A percentile compares a stretch with the other conserved stretches of the same genome.
Evolutionary conservation across 1,139 yeast species (phyloP).

Genomic region (Lodderomyces oxycetoniae): DNA sequence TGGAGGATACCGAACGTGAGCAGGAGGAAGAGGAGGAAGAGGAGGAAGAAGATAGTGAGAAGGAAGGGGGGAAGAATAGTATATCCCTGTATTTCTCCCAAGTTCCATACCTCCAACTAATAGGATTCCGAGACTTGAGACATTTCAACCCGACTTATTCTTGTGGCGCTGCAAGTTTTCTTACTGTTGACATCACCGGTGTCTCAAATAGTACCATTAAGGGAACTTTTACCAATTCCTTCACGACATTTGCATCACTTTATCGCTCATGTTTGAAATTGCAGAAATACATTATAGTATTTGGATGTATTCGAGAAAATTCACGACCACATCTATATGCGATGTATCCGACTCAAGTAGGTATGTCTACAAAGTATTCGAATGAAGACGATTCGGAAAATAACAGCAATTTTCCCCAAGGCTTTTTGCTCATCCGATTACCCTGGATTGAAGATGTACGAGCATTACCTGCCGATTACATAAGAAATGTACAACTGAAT

Average conservation of each 20-base stretch:
- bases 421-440: conserved; percentile 54
- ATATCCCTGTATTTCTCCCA: conserved; percentile 17
- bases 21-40: conserved; percentile 18
- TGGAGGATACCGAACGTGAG: conserved; percentile 13
- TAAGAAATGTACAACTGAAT: conserved; percentile 9
- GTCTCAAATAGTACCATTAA: conserved; percentile 15
- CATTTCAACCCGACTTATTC: conserved; percentile 49
- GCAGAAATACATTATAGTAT: conserved; percentile 59
- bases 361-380: conserved; percentile 16
- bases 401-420: conserved; percentile 43
- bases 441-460: conserved; percentile 67
- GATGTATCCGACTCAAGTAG: conserved; percentile 49
- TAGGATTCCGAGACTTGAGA: conserved; percentile 58
- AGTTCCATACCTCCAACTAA: conserved; percentile 45
- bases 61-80: not conserved
- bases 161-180: conserved; percentile 52
- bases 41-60: conserved; percentile 14
- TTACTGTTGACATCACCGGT: conserved; percentile 40
- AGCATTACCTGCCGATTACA: conserved; percentile 33
- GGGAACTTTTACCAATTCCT: conserved; percentile 54
- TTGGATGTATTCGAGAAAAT: conserved; percentile 59
- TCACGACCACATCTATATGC: conserved; percentile 59
- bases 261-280: conserved; percentile 54
- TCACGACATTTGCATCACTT: conserved; percentile 61
- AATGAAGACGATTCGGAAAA: not conserved